Conservation (phyloP, 805 yeast genomes). For the Yamadazyma nakazawae region DNA sequence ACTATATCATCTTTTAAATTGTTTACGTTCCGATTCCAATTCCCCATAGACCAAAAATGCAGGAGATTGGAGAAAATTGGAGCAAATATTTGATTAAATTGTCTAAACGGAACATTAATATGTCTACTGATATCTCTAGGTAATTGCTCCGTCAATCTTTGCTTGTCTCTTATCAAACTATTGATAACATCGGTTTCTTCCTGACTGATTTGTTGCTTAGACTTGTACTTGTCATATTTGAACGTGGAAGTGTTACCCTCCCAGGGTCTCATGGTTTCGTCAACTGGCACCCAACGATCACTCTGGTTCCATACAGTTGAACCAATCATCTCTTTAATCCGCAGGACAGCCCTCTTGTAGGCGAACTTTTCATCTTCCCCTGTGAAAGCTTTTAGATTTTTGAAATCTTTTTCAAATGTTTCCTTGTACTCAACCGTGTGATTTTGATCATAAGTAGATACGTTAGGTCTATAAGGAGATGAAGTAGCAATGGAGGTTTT, state of each 20-base stretch:
- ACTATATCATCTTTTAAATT: slow-evolving; percentile 53
- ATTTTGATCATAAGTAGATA: slow-evolving; percentile 57
- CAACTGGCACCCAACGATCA: slow-evolving; percentile 55
- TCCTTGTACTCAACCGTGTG: slow-evolving; percentile 22
- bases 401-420: slow-evolving; percentile 29
- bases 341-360: slow-evolving; percentile 63
- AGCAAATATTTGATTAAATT: slow-evolving; percentile 22
- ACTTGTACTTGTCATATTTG: not conserved
- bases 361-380: slow-evolving; percentile 80
- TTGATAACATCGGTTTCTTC: not conserved
- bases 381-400: slow-evolving; percentile 55
- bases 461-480: slow-evolving; percentile 69
- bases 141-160: slow-evolving; percentile 7
- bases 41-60: slow-evolving; percentile 70
- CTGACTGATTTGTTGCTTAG: not conserved
- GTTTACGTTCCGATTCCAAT: slow-evolving; percentile 51
- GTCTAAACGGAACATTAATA: slow-evolving; percentile 20
- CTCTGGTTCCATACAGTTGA: slow-evolving; percentile 48
- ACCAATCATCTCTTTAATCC: slow-evolving; percentile 58
- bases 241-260: slow-evolving; percentile 19
- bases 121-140: slow-evolving; percentile 24
- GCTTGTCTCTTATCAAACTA: not conserved
- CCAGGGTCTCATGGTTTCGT: slow-evolving; percentile 56
- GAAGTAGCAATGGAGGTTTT: slow-evolving; percentile 56
- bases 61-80: slow-evolving; percentile 23